Percentiles rank a stretch among this genome's conserved stretches.
phyloP scores from a whole-genome alignment of 768 basidiomycete genomes.

The Pholiota microspora region DNA sequence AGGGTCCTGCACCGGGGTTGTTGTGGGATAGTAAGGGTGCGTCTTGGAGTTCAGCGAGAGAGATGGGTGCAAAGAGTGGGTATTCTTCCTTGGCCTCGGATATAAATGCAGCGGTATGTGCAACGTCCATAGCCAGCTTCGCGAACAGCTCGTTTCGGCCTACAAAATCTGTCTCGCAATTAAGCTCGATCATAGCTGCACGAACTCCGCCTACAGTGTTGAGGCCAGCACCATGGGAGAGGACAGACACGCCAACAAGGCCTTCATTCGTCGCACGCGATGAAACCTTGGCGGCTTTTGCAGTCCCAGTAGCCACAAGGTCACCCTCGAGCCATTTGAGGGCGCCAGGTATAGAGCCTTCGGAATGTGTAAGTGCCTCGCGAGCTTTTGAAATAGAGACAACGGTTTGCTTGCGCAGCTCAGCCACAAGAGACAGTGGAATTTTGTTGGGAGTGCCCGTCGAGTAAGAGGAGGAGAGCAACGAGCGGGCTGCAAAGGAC shows the following conservation, averaged over 20 bases:
- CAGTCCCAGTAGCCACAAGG: conserved; percentile 63
- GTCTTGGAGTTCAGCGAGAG: conserved; percentile 49
- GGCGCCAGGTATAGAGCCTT: conserved; percentile 73
- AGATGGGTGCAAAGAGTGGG: conserved; percentile 43
- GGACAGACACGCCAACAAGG: conserved; percentile 70
- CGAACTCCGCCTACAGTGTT: conserved; percentile 49
- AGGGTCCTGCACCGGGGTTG: conserved; percentile 31
- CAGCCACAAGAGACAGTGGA: conserved; percentile 75
- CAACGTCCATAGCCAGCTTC: conserved; percentile 72
- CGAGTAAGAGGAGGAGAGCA: conserved; percentile 43
- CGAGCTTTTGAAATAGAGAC: conserved; percentile 87
- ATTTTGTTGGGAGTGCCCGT: conserved; percentile 48
- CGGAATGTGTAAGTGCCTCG: conserved; percentile 74
- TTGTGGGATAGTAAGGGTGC: conserved; percentile 63
- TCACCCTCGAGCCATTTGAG: conserved; percentile 82
- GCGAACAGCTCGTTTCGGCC: conserved; percentile 82
- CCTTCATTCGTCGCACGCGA: conserved; percentile 78
- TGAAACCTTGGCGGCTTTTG: conserved; percentile 82
- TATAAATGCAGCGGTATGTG: conserved; percentile 79
- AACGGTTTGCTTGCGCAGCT: conserved; percentile 77
- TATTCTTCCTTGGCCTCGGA: conserved; percentile 35
- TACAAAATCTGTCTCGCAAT: conserved; percentile 98
- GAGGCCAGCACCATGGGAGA: conserved; percentile 58
- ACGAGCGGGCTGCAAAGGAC: conserved; percentile 20
- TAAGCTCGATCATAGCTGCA: conserved; percentile 87